Percentiles rank a stretch among this genome's conserved stretches.
phyloP scores from a whole-genome alignment of 495 filamentous ascomycete genomes.

The Astrothelium subdiscretum region DNA sequence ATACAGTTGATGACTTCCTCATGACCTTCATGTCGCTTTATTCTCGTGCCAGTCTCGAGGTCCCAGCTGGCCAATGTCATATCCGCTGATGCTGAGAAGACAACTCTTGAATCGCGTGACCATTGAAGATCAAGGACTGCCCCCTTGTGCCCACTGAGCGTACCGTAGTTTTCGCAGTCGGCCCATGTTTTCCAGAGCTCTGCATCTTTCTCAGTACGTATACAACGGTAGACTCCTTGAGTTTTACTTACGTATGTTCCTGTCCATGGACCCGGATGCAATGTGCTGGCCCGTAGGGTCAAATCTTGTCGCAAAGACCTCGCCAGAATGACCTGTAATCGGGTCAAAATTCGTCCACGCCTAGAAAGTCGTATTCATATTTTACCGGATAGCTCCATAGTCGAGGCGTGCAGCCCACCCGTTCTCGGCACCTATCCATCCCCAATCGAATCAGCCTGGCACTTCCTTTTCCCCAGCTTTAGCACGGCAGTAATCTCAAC shows the following conservation, averaged over 20 bases:
- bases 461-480: constrained; percentile 10
- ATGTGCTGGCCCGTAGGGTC: constrained; percentile 78
- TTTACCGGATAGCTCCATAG: constrained; percentile 86
- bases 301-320: constrained; percentile 86
- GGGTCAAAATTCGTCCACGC: background rate
- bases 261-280: constrained; percentile 91
- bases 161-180: constrained; percentile 85
- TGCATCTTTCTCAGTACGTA: too few species aligned
- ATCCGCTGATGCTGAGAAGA: constrained; percentile 92
- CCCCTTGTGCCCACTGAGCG: constrained; percentile 75
- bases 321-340: constrained; percentile 50
- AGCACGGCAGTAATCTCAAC: constrained; percentile 11
- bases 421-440: constrained; percentile 59
- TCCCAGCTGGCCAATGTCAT: constrained; percentile 92
- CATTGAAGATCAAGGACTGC: constrained; percentile 88
- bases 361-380: background rate
- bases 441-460: constrained; percentile 20
- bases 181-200: constrained; percentile 91
- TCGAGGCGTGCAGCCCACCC: constrained; percentile 76
- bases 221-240: too few species aligned
- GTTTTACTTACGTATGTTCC: constrained; percentile 61
- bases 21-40: constrained; percentile 84
- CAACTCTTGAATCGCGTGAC: constrained; percentile 81
- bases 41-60: constrained; percentile 70
- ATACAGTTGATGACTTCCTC: constrained; percentile 88